Evolutionary conservation across 2,329 filamentous ascomycete species (phyloP), one percentile per base, ranked within the genome.

Genomic region (Verticillium longisporum): DNA sequence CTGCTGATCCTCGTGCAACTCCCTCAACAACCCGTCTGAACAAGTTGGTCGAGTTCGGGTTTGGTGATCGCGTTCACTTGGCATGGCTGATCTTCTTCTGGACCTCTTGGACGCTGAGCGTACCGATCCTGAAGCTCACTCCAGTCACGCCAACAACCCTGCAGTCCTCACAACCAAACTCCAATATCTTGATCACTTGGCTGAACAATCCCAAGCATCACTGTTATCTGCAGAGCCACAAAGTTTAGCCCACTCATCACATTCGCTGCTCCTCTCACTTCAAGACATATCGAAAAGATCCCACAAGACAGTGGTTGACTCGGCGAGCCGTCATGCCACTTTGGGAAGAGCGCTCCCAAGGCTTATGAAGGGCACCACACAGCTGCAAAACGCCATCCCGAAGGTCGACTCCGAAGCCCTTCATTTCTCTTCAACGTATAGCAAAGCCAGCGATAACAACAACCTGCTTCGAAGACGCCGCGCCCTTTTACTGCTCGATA

Each of bases 261-360:
- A 97, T 64, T 90, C 91, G 0, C 84, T 90, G 50, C 83, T 94
- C 14, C 85, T 96, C 50, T 91, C 92, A 0, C 83, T 98, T 1
- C 95, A 99, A 72, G 85, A 87, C 0, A 85, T 98, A 57, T 94
- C 93, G 7, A 96, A 96, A 68, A 90, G 91, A 67, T 97, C 93
- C 0, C 89, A 97, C 74, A 91, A 89, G 71, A 83, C 88, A 18
- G 88, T 98, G 65, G 92, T 97, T 67, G 82, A 88, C 59, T 95
- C 94, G 4, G 88, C 91, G 26, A 84, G 87, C 67, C 88, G 90
- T 68, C 87, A 98, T 68, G 83, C 85, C n/a, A 87, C 86, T 10
- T 82, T 98, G 7, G 80, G 81, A 57, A 80, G 82, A n/a, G 84
- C 88, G 1, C 79, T 99, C n/a, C 90, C 92, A 0, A 74, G 78